A percentile compares a stretch with the other conserved stretches of the same genome.
These are phyloP conservation scores for Neurospora sp. DNA, from an alignment of 495 filamentous ascomycete genomes.

Conservation along the genomic window DNA sequence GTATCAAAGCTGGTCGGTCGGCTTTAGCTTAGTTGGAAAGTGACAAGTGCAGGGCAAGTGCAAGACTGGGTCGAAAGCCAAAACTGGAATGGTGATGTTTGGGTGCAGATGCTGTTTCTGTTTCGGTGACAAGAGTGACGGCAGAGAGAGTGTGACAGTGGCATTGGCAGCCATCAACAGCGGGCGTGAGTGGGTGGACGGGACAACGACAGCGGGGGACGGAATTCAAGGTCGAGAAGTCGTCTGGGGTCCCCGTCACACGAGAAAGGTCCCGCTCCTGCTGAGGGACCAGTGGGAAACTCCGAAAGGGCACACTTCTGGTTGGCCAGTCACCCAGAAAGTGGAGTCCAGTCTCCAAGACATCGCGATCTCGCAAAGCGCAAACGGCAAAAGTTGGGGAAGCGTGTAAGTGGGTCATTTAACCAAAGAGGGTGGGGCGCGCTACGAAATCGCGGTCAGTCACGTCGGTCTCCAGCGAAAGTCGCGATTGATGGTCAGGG, in stretches of 20 bases:
- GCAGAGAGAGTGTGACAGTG: not conserved
- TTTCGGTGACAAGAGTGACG: not conserved
- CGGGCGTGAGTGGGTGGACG: not conserved
- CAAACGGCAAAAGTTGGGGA: not conserved
- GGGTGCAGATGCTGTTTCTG: not conserved
- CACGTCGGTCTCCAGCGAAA: not conserved
- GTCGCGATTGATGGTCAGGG: not conserved
- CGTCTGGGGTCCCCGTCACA: not conserved
- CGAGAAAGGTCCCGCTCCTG: not conserved
- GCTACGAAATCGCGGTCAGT: not conserved
- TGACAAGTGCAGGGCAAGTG: not conserved
- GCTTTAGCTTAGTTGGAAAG: not conserved
- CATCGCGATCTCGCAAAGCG: not conserved
- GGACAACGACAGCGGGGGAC: not conserved
- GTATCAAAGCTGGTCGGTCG: not conserved
- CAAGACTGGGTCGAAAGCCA: not conserved
- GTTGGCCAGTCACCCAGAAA: not conserved
- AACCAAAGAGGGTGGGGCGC: not conserved
- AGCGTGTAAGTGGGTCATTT: not conserved
- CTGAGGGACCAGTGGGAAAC: not conserved
- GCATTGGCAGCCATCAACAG: not conserved
- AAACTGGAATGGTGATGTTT: not conserved
- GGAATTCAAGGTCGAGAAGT: not conserved
- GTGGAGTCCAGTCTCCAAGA: not conserved
- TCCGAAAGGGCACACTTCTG: not conserved